A percentile compares a stretch with the other conserved stretches of the same genome.
Evolutionary conservation across 495 filamentous ascomycete species (phyloP).

Genomic region (Neurospora sp.): DNA sequence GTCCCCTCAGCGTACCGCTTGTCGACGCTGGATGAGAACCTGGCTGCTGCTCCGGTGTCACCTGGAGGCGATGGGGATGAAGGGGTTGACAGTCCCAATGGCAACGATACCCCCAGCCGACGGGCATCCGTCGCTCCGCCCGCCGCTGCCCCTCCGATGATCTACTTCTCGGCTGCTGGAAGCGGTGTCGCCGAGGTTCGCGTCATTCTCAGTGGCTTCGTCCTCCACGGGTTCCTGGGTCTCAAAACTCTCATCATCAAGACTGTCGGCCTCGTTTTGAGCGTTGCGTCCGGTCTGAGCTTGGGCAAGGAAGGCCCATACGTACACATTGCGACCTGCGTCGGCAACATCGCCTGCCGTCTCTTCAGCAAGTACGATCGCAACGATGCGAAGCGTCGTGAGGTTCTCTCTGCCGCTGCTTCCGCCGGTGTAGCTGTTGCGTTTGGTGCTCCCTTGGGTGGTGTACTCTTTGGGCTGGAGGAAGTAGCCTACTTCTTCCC

Average conservation of each 20-base stretch:
- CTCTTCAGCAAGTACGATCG: slow-evolving; percentile 86
- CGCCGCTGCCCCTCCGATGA: slow-evolving; percentile 51
- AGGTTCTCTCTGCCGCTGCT: slow-evolving; percentile 85
- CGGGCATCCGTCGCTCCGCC: slow-evolving; percentile 29
- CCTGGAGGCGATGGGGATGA: slow-evolving; percentile 28
- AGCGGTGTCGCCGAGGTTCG: slow-evolving; percentile 97
- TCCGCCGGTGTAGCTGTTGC: slow-evolving; percentile 91
- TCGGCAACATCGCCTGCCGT: slow-evolving; percentile 91
- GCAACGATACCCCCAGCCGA: background rate
- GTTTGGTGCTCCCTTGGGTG: slow-evolving; percentile 87
- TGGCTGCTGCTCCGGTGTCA: slow-evolving; percentile 36
- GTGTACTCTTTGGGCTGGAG: slow-evolving; percentile 88
- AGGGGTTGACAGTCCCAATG: slow-evolving; percentile 6
- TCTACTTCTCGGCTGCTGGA: slow-evolving; percentile 92
- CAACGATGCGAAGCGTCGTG: slow-evolving; percentile 81
- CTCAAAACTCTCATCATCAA: slow-evolving; percentile 83
- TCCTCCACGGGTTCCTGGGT: slow-evolving; percentile 91
- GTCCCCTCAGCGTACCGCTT: slow-evolving; percentile 81
- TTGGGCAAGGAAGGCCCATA: slow-evolving; percentile 96
- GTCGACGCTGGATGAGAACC: slow-evolving; percentile 75
- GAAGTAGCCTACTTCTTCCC: slow-evolving; percentile 97
- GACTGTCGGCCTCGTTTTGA: slow-evolving; percentile 71
- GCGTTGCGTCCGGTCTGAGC: slow-evolving; percentile 84
- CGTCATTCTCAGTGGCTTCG: slow-evolving; percentile 94
- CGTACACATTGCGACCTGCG: slow-evolving; percentile 92